These are phyloP conservation scores for Beauveria brongniartii DNA, from an alignment of 2,329 filamentous ascomycete species.

Conservation along the genomic window DNA sequence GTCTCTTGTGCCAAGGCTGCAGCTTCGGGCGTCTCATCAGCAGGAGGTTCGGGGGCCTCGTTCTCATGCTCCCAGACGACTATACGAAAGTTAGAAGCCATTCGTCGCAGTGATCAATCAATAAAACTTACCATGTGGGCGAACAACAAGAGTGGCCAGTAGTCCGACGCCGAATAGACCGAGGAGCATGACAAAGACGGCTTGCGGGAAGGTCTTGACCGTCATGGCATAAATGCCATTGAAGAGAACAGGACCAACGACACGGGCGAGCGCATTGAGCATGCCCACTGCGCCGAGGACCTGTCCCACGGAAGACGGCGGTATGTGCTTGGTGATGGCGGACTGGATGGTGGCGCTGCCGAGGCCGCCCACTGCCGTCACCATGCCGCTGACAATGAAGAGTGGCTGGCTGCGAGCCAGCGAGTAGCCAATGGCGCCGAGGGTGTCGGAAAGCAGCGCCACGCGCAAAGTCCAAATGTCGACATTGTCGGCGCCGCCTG, in stretches of 20 bases:
- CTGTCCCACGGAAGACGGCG: constrained; percentile 71
- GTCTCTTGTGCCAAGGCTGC: not conserved
- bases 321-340: constrained; percentile 83
- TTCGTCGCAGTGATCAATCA: no score
- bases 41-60: not conserved
- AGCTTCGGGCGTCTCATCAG: not conserved
- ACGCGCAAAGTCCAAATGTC: constrained; percentile 71
- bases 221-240: constrained; percentile 81
- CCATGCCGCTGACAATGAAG: constrained; percentile 64
- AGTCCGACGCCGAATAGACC: constrained; percentile 60
- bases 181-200: constrained; percentile 71
- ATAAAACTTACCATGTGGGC: constrained; percentile 58
- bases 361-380: constrained; percentile 74
- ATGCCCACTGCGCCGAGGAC: constrained; percentile 84
- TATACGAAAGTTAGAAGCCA: not conserved
- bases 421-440: constrained; percentile 70
- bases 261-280: constrained; percentile 71
- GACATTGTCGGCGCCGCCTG: constrained; percentile 64
- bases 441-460: constrained; percentile 66
- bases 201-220: constrained; percentile 68
- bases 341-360: constrained; percentile 79
- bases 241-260: constrained; percentile 74
- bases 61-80: constrained; percentile 9
- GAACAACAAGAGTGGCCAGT: constrained; percentile 60
- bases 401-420: constrained; percentile 51